Evolutionary conservation across 106 monocot genomes (phyloP).

Genomic region (Phalaenopsis aphrodite): DNA sequence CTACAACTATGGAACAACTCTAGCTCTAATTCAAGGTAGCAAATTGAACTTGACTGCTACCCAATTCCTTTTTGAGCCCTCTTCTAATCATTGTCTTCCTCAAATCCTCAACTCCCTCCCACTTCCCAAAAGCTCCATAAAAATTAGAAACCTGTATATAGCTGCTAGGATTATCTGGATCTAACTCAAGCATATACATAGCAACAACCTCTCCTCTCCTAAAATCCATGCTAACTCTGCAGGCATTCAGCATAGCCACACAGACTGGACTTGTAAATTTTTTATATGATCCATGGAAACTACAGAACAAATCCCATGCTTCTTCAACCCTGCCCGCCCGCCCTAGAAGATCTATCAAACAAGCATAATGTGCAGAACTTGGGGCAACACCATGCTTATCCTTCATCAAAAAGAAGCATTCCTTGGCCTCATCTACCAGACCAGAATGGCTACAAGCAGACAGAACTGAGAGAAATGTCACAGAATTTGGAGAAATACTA

Average conservation of each 20-base stretch:
- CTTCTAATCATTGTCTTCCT: slow-evolving; percentile 22
- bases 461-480: slow-evolving; percentile 35
- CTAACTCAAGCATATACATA: slow-evolving; percentile 18
- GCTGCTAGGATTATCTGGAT: slow-evolving; percentile 25
- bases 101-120: slow-evolving; percentile 26
- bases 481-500: slow-evolving; percentile 21
- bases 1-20: background rate
- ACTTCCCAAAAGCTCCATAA: slow-evolving; percentile 31
- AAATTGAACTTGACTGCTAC: slow-evolving; percentile 22
- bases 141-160: slow-evolving; percentile 45
- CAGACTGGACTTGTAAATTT: slow-evolving; percentile 22
- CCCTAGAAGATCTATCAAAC: slow-evolving; percentile 39
- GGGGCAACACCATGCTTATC: slow-evolving; percentile 26
- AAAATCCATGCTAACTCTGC: slow-evolving; percentile 26
- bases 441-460: slow-evolving; percentile 49
- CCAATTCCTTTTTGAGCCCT: slow-evolving; percentile 35
- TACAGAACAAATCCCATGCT: slow-evolving; percentile 35
- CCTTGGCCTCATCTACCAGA: slow-evolving; percentile 22
- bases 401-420: slow-evolving; percentile 27
- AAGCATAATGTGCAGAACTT: slow-evolving; percentile 42
- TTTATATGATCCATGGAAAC: slow-evolving; percentile 2
- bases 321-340: slow-evolving; percentile 37
- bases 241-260: slow-evolving; percentile 42
- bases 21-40: background rate
- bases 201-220: slow-evolving; percentile 22